Evolutionary conservation across 179 eudicot genomes (phyloP), one percentile per base, ranked within the genome.

Genomic region (Beta macrorhiza): DNA sequence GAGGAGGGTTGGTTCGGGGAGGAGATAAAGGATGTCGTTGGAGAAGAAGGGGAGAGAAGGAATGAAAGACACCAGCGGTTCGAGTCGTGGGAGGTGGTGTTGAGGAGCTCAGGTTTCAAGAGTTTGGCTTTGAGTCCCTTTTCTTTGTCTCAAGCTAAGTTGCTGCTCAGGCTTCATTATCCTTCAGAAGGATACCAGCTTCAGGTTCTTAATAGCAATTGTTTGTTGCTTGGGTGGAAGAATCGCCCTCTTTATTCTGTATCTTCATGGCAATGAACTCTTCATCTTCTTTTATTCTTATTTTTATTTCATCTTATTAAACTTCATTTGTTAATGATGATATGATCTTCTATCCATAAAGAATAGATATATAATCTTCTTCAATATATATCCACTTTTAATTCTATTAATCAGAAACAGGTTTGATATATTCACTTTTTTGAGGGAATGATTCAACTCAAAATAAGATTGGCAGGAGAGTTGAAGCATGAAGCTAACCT

Each of bases 131-230:
- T 93, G 58, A 95, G 98, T 85, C 88, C 89, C 3, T 95, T 92
- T 69, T 92, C 97, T 0, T 85, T 93, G 57, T 92, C 97, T 0
- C 98, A 95, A 80, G 97, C 98, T 6, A 95, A 93, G 86, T 78
- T 95, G 37, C 72, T 95, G 37, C 82, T 95, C 51, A 91, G 95
- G 72, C 90, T 95, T 7, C 97, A 95, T 82, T 95, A 95, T 74
- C 98, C 98, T 82, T 93, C 98, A 0, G 97, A 95, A 80, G 98
- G 98, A 16, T 95, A 95, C 47, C 91, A 89, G 67, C 89, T 95
- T 65, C 89, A 87, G 73, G 83, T 87, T 74, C 77, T 81, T 55
- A 83, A 75, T 47, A 84, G 73, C 49, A 85, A 90, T 81, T 90
- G 88, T 70, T 85, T 91, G 84, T 89, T 89, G 83, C 85, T 94